Base-by-base conservation (phyloP, 805 yeast species). In the Sugiyamaella mastotermitis region DNA sequence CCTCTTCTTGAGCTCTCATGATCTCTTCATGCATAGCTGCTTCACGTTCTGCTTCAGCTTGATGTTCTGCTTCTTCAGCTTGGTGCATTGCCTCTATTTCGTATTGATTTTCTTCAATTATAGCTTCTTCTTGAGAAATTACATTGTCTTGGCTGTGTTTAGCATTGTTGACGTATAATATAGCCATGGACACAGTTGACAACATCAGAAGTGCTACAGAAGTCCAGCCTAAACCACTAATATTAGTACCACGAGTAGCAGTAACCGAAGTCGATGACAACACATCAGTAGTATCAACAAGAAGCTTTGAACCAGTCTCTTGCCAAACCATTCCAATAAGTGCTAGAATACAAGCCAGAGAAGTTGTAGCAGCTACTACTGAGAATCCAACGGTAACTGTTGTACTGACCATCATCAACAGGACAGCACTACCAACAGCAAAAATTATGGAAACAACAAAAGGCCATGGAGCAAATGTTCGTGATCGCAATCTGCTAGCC, bases 191-290 rank as follows among this genome's bases (percentile, higher is more conserved):
- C 8, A 42, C 17, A 9, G 46, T 15, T 18, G 41, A 35, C 10
- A 36, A 20, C 10, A 44, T 36, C 20, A 41, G 29, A 20, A 49
- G 42, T 2, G 41, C 42, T n/a, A 38, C 26, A 11, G 41, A 21
- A 9, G 46, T 14, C 53, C 53, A 49, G 15, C 52, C 53, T 8
- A 49, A 41, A 9, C 53, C 53, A 2, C 47, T 42, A 9, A 31
- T 38, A 14, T 44, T 25, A 3, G 35, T 31, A 5, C 53, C 53
- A 7, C 35, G 4, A n/a, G 26, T 27, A 13, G 43, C 43, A 2
- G 21, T 16, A 6, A 46, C 28, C 7, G 46, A 33, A 14, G 34
- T 25, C 17, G 40, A 34, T 7, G 47, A 26, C 9, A 49, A 16
- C 15, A 42, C 23, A 15, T 8, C 9, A 5, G 38, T 35, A 2